Evolutionary conservation across 2,329 filamentous ascomycete species (phyloP).

Genomic region (Cercospora sp.): DNA sequence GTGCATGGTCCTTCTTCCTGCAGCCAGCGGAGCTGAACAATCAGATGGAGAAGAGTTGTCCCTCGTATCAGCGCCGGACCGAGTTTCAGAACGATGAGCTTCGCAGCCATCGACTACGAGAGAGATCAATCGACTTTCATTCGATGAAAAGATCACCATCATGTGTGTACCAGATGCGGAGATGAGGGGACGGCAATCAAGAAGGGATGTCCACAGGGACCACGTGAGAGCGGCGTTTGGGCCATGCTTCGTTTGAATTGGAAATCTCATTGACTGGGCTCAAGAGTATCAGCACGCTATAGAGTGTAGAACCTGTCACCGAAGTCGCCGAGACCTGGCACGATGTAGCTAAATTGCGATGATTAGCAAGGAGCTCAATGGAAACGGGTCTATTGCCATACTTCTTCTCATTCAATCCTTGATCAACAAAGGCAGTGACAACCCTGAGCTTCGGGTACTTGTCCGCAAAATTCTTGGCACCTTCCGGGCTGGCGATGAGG

Average conservation of each 20-base stretch:
- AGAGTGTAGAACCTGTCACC: slow-evolving; percentile 95
- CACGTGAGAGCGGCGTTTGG: not conserved
- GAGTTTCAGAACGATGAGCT: not conserved
- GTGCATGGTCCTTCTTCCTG: not conserved
- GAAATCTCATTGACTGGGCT: not conserved
- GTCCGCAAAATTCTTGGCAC: slow-evolving; percentile 82
- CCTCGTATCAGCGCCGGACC: not conserved
- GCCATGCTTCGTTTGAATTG: not conserved
- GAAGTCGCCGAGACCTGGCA: slow-evolving; percentile 91
- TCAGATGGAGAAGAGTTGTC: not conserved
- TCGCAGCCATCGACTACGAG: not conserved
- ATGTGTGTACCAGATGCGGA: not conserved
- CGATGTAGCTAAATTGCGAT: slow-evolving; percentile 73
- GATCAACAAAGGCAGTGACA: slow-evolving; percentile 93
- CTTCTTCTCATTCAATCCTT: slow-evolving; percentile 98
- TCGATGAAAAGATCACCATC: not conserved
- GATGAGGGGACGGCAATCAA: not conserved
- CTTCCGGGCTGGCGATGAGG: slow-evolving; percentile 93
- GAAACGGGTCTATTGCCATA: slow-evolving; percentile 52
- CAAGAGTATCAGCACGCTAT: not conserved
- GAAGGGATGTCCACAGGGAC: not conserved
- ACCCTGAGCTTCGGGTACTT: slow-evolving; percentile 87
- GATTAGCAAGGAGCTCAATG: slow-evolving; percentile 37
- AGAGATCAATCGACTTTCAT: not conserved
- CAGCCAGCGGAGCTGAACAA: not conserved